Base-by-base conservation (phyloP, 345 rosid species). In the Viola odorata region DNA sequence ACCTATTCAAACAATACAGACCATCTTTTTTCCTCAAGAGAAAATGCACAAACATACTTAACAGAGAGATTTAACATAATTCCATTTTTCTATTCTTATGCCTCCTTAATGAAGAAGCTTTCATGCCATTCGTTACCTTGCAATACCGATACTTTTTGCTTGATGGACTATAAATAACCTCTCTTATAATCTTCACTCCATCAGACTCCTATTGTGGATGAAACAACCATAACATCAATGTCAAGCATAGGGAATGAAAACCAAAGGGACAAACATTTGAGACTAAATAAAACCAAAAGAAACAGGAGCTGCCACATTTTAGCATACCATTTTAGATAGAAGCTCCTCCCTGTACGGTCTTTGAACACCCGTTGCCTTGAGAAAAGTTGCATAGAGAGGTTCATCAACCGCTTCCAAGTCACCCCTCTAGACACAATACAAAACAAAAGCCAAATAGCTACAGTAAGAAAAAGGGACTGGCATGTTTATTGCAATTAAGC, bases 331-430 rank as follows among this genome's bases (percentile, higher is more conserved):
- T 58, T 70, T 81, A 53, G 91, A 75, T 40, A 88, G 77, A 72
- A 86, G 57, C 55, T 83, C 80, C 57, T 88, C 80, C 45, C 77
- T 68, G 70, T 85, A 91, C 16, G 95, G 98, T 71, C 95, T 75
- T 48, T 82, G 80, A 50, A 63, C 32, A 51, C 90, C 80, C 2
- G 88, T 82, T 51, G 57, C 73, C 45, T 61, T 75, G 42, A 88
- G 84, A 73, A 81, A 86, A 61, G 69, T 64, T 38, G 82, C 85
- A 65, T 88, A 88, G 16, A 86, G 75, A 5, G 95, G 95, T 70
- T 91, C 91, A 41, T 91, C 95, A 3, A 84, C 77, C 69, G 85
- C 88, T 68, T 91, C 91, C 16, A 13, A 72, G 76, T 88, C 96
- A 76, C 83, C 85, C 80, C 94, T 91, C 98, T 88, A 50, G 42